Percentiles rank a stretch among this genome's conserved stretches.
phyloP scores from a whole-genome alignment of 2,329 filamentous ascomycete genomes.

The Colletotrichum scovillei region DNA sequence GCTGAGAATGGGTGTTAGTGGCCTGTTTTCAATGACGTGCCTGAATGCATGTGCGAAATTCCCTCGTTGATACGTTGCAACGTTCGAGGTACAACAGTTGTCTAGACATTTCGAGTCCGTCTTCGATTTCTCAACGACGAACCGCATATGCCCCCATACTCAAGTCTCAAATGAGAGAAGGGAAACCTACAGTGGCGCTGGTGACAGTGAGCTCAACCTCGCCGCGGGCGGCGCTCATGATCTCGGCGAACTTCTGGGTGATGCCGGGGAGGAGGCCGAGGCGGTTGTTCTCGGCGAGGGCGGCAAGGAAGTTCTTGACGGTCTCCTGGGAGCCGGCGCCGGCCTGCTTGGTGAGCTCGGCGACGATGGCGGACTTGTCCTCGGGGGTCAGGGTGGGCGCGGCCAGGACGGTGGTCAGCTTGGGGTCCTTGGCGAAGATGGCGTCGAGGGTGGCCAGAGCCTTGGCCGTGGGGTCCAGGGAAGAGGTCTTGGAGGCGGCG shows the following conservation, averaged over 20 bases:
- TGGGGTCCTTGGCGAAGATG: conserved; percentile 84
- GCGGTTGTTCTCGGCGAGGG: conserved; percentile 97
- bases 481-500: conserved; percentile 87
- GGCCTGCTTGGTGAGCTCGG: conserved; percentile 87
- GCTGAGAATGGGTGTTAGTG: conserved; percentile 58
- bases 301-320: conserved; percentile 91
- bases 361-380: conserved; percentile 89
- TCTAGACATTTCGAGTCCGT: background rate
- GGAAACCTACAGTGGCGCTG: conserved; percentile 80
- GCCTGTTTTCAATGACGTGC: background rate
- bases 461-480: conserved; percentile 87
- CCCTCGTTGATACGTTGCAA: background rate
- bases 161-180: background rate
- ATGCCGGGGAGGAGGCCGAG: conserved; percentile 85
- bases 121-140: background rate
- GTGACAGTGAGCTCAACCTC: conserved; percentile 95
- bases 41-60: background rate
- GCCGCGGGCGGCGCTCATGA: conserved; percentile 90
- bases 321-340: conserved; percentile 79
- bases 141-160: background rate
- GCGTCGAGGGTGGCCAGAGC: conserved; percentile 78
- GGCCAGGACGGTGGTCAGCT: conserved; percentile 80
- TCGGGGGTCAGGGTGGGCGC: conserved; percentile 81
- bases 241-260: conserved; percentile 84
- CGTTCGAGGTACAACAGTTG: background rate